Conservation (phyloP, 306 rosid genomes). For the Sindora glabra region DNA sequence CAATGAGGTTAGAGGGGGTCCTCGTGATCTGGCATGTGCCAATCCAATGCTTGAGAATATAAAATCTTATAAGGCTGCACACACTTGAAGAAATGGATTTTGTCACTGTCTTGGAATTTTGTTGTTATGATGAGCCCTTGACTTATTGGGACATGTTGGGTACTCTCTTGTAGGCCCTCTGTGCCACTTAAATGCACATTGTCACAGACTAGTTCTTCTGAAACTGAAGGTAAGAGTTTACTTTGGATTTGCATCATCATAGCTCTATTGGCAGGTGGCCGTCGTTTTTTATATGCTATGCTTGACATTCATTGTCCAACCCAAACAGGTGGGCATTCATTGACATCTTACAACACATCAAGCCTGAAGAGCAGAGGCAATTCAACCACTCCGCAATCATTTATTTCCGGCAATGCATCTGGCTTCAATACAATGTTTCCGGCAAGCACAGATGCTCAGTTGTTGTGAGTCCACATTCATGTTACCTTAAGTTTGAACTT, state of each 20-base stretch:
- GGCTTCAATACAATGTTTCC: slow-evolving; percentile 24
- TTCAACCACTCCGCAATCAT: slow-evolving; percentile 24
- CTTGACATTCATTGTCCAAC: slow-evolving; percentile 27
- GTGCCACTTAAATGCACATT: slow-evolving; percentile 25
- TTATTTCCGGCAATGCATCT: slow-evolving; percentile 10
- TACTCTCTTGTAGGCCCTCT: slow-evolving; percentile 41
- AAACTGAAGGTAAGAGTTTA: slow-evolving; percentile 25
- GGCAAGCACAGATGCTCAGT: slow-evolving; percentile 26
- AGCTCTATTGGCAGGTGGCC: background rate
- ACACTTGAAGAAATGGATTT: too few species aligned
- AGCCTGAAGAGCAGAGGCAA: slow-evolving; percentile 26
- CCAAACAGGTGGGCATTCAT: slow-evolving; percentile 22
- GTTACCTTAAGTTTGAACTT: background rate
- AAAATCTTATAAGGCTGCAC: too few species aligned
- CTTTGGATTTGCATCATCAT: background rate
- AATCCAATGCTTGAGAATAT: too few species aligned
- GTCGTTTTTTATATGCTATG: background rate
- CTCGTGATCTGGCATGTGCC: too few species aligned
- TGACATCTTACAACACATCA: slow-evolving; percentile 24
- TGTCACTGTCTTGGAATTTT: too few species aligned
- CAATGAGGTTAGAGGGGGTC: too few species aligned
- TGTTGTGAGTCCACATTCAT: slow-evolving; percentile 39
- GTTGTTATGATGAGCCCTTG: slow-evolving; percentile 12
- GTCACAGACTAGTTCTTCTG: slow-evolving; percentile 28
- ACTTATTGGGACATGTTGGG: slow-evolving; percentile 7